Base-by-base conservation (phyloP, 176 grass and related monocot genomes). In the Triticum urartu region DNA sequence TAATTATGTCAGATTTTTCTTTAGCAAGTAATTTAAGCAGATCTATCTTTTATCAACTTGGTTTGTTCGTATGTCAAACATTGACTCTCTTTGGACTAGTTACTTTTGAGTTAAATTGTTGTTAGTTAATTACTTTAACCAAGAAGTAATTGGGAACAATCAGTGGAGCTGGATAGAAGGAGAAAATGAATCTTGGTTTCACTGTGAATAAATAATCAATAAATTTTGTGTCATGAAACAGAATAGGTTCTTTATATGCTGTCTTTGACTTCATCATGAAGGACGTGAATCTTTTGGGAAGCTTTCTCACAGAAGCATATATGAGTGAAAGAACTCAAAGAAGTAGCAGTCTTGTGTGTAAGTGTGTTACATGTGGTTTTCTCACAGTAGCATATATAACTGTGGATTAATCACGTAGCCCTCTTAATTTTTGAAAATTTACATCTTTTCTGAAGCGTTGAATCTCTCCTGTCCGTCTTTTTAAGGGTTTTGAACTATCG, bases 41-140 rank as follows among this genome's bases (percentile, higher is more conserved):
- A 59, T 64, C 11, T 20, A 64, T 21, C 4, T 70, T 35, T 35
- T 11, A 35, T 54, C 21, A 18, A 4, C 22, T 72, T 83, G 25
- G 54, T 58, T 61, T 32, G 3, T 74, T 83, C 48, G 26, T 34
- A 64, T 6, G 4, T 22, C 43, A 84, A 35, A 79, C 28, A 2
- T 33, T 42, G 18, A 61, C 11, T 75, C 22, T 65, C 28, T n/a
- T 69, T 7, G 20, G 42, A 81, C 2, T 68, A 54, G 43, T 22
- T 69, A 82, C 73, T 77, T 48, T 68, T 81, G 6, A 52, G 26
- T 72, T 24, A 52, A 52, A 56, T 72, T 89, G 6, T 9, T 61
- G 7, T 42, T 66, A 59, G 24, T 39, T 69, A 60, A 30, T 25
- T 58, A 59, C 43, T 58, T 36, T 59, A 59, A 39, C 35, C 15